Percentiles rank a stretch among this genome's conserved stretches.
phyloP scores from a whole-genome alignment of 2,329 filamentous ascomycete genomes.

The Ophidiomyces ophidiicola region DNA sequence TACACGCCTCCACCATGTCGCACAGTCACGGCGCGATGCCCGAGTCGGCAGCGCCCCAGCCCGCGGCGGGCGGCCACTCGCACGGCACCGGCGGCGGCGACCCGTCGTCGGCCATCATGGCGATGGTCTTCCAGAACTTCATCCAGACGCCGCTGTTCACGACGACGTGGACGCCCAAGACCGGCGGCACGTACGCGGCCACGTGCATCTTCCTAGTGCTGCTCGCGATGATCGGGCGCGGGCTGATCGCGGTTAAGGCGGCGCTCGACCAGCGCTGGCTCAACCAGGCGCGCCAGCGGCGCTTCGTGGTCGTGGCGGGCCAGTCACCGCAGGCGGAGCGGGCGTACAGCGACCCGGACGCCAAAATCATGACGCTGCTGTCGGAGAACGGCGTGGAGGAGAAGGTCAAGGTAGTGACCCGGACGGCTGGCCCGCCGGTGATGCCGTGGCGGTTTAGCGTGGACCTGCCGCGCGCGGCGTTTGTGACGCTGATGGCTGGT shows the following conservation, averaged over 20 bases:
- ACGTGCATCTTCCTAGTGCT: constrained; percentile 85
- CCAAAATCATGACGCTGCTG: constrained; percentile 52
- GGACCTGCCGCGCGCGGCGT: constrained; percentile 58
- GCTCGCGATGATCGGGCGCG: constrained; percentile 57
- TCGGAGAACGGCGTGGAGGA: constrained; percentile 72
- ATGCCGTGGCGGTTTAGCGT: constrained; percentile 72
- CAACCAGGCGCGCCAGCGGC: constrained; percentile 57
- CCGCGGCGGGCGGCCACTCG: constrained; percentile 1
- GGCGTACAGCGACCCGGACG: constrained; percentile 43
- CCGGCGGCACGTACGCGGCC: constrained; percentile 62
- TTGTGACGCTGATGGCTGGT: constrained; percentile 61
- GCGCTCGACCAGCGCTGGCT: constrained; percentile 53
- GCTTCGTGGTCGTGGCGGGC: constrained; percentile 64
- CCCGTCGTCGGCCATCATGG: constrained; percentile 18
- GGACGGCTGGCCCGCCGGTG: constrained; percentile 36
- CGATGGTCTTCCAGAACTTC: constrained; percentile 36
- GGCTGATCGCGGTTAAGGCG: constrained; percentile 57
- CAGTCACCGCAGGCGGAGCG: constrained; percentile 48
- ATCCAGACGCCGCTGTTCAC: constrained; percentile 55
- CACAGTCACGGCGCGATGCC: no score
- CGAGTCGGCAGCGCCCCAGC: no score
- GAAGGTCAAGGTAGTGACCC: constrained; percentile 60
- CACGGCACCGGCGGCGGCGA: constrained; percentile 1
- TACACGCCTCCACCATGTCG: no score
- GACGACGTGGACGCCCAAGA: constrained; percentile 58